A percentile compares a stretch with the other conserved stretches of the same genome.
phyloP scores from a whole-genome alignment of 176 grass and related monocot genomes.

The Musa beccarii region DNA sequence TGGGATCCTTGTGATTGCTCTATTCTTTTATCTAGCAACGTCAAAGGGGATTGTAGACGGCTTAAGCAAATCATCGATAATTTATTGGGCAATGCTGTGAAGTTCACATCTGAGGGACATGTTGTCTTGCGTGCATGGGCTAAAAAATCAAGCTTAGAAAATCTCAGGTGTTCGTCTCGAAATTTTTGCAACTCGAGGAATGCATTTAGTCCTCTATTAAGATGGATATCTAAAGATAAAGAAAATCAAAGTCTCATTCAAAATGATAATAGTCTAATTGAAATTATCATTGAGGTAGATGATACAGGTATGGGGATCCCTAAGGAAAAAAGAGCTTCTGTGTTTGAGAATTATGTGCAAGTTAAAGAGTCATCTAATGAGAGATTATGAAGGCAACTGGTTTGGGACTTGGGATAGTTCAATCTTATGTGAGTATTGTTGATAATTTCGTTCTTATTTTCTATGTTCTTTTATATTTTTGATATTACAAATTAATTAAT shows the following conservation, averaged over 20 bases:
- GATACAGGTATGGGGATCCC: conserved; percentile 68
- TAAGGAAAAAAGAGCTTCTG: conserved; percentile 50
- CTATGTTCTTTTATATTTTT: neutral
- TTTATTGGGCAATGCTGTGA: conserved; percentile 65
- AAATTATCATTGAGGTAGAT: conserved; percentile 62
- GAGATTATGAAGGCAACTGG: conserved; percentile 54
- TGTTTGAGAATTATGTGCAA: conserved; percentile 84
- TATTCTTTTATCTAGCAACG: conserved; percentile 19
- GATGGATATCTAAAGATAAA: conserved; percentile 11
- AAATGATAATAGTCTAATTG: conserved; percentile 28
- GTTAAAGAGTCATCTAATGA: conserved; percentile 37
- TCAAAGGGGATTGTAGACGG: conserved; percentile 41
- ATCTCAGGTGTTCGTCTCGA: conserved; percentile 17
- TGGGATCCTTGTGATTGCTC: conserved; percentile 88
- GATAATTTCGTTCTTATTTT: neutral
- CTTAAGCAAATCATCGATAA: conserved; percentile 80
- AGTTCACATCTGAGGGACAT: conserved; percentile 53
- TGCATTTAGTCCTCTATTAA: neutral
- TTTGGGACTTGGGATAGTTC: conserved; percentile 80
- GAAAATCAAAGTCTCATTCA: neutral
- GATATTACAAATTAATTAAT: neutral
- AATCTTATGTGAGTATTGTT: conserved; percentile 57
- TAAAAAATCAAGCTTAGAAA: conserved; percentile 28
- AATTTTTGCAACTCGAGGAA: conserved; percentile 1
- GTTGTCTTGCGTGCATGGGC: conserved; percentile 57